Evolutionary conservation across 176 grass and related monocot species (phyloP).

Genomic region (Triticum timopheevii): DNA sequence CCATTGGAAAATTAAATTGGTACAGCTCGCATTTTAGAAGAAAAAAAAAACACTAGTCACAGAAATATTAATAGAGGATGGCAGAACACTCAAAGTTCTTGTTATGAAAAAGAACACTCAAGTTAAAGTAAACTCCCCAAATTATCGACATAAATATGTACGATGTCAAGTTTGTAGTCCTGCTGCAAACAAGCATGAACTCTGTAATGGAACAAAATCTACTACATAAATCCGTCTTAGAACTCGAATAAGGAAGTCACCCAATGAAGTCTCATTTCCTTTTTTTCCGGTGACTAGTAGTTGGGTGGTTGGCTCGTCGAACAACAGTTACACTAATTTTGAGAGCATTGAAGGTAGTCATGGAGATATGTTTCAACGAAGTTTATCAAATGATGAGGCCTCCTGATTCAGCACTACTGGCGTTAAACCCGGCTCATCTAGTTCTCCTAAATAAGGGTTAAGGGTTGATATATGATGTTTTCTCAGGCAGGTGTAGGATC

Average conservation of each 20-base stretch:
- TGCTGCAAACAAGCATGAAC: background rate
- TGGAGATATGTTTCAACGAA: too few relatives aligned
- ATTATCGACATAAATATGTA: background rate
- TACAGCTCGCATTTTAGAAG: background rate
- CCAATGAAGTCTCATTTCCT: background rate
- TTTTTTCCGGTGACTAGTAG: background rate
- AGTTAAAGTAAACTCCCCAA: background rate
- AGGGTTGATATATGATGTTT: too few relatives aligned
- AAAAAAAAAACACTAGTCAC: background rate
- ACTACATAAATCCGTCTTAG: background rate
- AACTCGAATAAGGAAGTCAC: background rate
- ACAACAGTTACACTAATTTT: too few relatives aligned
- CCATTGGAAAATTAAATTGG: background rate
- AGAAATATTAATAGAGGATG: background rate
- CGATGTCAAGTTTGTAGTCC: background rate
- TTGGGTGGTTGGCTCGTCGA: too few relatives aligned
- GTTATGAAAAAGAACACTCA: background rate
- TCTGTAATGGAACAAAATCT: background rate
- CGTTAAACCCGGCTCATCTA: too few relatives aligned
- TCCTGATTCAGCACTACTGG: too few relatives aligned
- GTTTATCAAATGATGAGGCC: too few relatives aligned
- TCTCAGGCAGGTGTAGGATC: too few relatives aligned
- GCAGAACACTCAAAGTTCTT: background rate
- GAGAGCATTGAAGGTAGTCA: too few relatives aligned
- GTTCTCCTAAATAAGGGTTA: too few relatives aligned